Base-by-base conservation (phyloP, 352 stramenopile species). In the Phytopythium vexans region DNA sequence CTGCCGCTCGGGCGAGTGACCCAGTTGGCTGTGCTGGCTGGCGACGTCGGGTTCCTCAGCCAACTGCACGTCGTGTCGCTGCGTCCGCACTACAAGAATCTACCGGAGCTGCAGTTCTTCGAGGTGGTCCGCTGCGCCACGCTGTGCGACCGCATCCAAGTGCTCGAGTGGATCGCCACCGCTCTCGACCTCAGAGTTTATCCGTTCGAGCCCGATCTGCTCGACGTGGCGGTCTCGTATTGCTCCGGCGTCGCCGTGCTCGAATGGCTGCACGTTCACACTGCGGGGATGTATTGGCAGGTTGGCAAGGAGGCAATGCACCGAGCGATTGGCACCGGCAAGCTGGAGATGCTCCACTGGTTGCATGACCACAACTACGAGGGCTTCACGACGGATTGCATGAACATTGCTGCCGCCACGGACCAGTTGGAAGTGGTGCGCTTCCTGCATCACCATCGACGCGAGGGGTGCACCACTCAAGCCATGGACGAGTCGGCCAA, bases 401-500 rank as follows among this genome's bases (percentile, higher is more conserved):
- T 74, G 4, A 66, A 79, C 58, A 53, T 66, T 6, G 70, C 70
- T 27, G 60, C 63, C 6, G 64, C 56, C 47, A 52, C 61, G 56
- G 70, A 64, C 12, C 51, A 73, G n/a, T 6, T 77, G 6, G 64
- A 73, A 8, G 48, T 81, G 46, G 64, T 75, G 9, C 35, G 35
- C 14, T 81, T 60, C 48, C 49, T 81, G 1, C 43, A 73, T 36
- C 53, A 21, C 6, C 44, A 72, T 15, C 68, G 62, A 11, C 52
- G 31, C 1, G 58, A 74, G 54, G 62, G 71, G 8, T 81, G 68
- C 38, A 68, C 65, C 7, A 64, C 54, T 7, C 46, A 37, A 33
- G 66, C 67, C 3, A 74, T 78, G 69, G 66, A 78, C 43, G 62
- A 34, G 39, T 62, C 62, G 38, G 69, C 66, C n/a, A 60, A 49